Base-by-base conservation (phyloP, 108 stramenopile species). In the Aurantiochytrium sp. region DNA sequence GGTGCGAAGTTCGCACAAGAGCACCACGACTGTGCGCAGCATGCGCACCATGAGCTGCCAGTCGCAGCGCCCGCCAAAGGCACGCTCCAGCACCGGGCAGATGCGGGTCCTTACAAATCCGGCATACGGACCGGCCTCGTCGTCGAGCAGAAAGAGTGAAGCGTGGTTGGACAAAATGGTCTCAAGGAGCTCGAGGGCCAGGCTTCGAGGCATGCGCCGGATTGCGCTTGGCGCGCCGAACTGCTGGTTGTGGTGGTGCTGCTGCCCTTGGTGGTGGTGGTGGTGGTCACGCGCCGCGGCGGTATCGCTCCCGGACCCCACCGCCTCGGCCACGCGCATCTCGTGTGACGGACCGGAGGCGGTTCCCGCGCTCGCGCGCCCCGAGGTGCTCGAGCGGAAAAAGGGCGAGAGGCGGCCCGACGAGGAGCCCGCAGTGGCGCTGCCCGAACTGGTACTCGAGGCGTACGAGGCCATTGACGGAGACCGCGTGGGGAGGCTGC, bases 21-120 rank as follows among this genome's bases (percentile, higher is more conserved):
- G 12, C 21, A 34, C 55, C 8, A 36, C 55, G 24, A 87, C 6
- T 22, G 55, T 32, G 2, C 54, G 22, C 15, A 87, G 37, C 31
- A 65, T 19, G 8, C 31, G 34, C 27, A 87, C 55, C 55, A 65
- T 34, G 86, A 87, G 86, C 2, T 30, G 55, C 85, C 85, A 85
- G 19, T 85, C 85, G 52, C 85, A 85, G 21, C 53, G n/a, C 27
- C 52, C 85, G 4, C 48, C 52, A 85, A 85, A 85, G 24, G 86
- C 55, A 36, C 41, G 19, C 45, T 22, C 41, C 41, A 55, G 1
- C 4, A 81, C 73, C 36, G 73, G 73, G 45, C 73, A 81, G n/a
- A 81, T 48, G 6, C 45, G 50, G 6, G 39, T 48, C 45, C 73
- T 6, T 12, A 81, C 73, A 48, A 48, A 81, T 12, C 12, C 39